Evolutionary conservation across 805 yeast species (phyloP).

Genomic region (Starmerella khaoyaiensis): DNA sequence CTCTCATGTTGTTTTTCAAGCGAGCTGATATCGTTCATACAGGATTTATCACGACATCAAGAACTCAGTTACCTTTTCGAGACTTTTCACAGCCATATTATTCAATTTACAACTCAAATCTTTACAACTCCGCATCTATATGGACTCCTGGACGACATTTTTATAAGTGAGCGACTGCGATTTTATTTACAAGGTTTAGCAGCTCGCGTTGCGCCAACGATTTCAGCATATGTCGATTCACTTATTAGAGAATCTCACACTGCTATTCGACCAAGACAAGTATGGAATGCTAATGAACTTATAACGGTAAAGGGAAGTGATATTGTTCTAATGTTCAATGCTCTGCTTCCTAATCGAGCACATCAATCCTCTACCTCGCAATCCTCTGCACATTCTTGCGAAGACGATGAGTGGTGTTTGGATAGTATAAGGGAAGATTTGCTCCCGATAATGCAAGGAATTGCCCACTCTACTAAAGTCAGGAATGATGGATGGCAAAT

Average conservation of each 20-base stretch:
- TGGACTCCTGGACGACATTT: slow-evolving; percentile 8
- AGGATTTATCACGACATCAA: neutral
- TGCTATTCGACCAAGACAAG: too few species aligned
- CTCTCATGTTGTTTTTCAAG: slow-evolving; percentile 4
- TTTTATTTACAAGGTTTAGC: neutral
- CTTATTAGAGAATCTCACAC: too few species aligned
- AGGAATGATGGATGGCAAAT: slow-evolving; percentile 27
- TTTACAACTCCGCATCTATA: slow-evolving; percentile 7
- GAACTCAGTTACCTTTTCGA: neutral
- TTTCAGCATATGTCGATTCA: neutral
- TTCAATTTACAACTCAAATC: slow-evolving; percentile 1
- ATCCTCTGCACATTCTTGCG: neutral
- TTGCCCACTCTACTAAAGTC: slow-evolving; percentile 13
- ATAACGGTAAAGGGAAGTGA: slow-evolving; percentile 27
- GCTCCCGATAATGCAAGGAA: slow-evolving; percentile 27
- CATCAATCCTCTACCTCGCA: neutral
- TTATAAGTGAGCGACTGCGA: slow-evolving; percentile 2
- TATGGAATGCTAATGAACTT: slow-evolving; percentile 19
- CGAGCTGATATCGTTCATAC: slow-evolving; percentile 3
- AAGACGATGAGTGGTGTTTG: slow-evolving; percentile 26
- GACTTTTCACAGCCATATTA: neutral
- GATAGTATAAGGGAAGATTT: slow-evolving; percentile 26
- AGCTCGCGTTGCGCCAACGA: neutral
- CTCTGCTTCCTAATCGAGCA: slow-evolving; percentile 14
- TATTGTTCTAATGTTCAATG: slow-evolving; percentile 22